Base-by-base conservation (phyloP, 129 eudicot genomes). In the Pulicaria dysenterica region DNA sequence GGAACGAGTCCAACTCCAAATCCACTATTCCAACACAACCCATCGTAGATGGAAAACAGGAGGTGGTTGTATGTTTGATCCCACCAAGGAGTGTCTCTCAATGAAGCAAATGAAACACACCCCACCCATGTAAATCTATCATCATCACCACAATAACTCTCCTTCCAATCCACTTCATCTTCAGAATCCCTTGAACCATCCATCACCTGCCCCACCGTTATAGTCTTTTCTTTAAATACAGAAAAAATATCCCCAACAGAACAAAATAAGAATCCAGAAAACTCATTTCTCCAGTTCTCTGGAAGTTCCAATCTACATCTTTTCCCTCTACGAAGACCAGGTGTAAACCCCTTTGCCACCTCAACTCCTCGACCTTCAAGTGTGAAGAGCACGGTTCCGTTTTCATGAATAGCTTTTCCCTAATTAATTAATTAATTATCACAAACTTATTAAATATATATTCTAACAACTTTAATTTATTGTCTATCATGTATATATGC, bases 371-470 rank as follows among this genome's bases (percentile, higher is more conserved):
- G 31, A 8, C 8, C 58, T 53, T 53, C 2, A 53, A 53, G 34
- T 14, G 6, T 7, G 8, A 53, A 24, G 14, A 15, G 0, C 31
- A 16, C 15, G 0, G 58, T n/a, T 1, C 6, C 24, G 6, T 53
- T 53, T 53, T 53, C 58, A 51, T n/a, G n/a, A 24, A 53, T 53
- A 53, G 31, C 3, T 8, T 53, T 53, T 53, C 58, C 58, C 58
- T 53, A 53, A 0, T 13, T n/a, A n/a, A n/a, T n/a, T n/a, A n/a
- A n/a, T n/a, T n/a, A 3, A 53, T 10, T 3, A 4, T 8, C 6
- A 9, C 57, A 14, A 13, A 0, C 3, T 5, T 15, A 51, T 14
- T 47, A 10, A 9, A 11, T 12, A 1, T 47, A 3, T 47, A 4
- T 9, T 4, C 3, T 24, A 24, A 24, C 31, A 24, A 24, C 31